These are phyloP conservation scores for Cladosporium sp. DNA, from an alignment of 2,329 filamentous ascomycete species.

Conservation along the genomic window DNA sequence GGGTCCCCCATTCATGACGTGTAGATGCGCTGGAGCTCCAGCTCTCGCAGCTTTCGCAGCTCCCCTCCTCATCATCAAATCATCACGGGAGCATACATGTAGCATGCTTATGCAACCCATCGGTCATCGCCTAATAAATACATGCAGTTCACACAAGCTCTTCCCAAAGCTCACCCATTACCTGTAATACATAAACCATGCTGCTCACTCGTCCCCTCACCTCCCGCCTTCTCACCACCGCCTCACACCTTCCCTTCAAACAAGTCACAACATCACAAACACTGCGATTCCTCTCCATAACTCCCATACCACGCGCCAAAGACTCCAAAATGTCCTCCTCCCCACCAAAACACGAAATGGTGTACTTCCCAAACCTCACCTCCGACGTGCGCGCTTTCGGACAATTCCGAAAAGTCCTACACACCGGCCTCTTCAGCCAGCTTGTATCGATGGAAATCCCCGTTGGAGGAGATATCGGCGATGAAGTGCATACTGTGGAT, in stretches of 20 bases:
- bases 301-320: constrained; percentile 32
- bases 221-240: not conserved
- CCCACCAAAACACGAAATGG: constrained; percentile 52
- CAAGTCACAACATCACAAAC: not conserved
- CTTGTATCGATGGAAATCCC: constrained; percentile 66
- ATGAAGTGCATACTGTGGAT: constrained; percentile 66
- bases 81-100: not conserved
- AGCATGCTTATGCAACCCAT: not conserved
- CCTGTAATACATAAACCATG: not conserved
- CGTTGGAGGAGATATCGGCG: constrained; percentile 64
- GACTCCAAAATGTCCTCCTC: constrained; percentile 34
- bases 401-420: constrained; percentile 62
- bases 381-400: constrained; percentile 56
- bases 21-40: not conserved
- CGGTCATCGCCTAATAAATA: not conserved
- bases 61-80: not conserved
- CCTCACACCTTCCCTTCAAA: not conserved
- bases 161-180: not conserved
- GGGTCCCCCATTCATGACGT: constrained; percentile 15
- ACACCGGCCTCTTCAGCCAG: constrained; percentile 64
- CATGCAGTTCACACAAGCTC: not conserved
- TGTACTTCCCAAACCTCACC: constrained; percentile 60
- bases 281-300: constrained; percentile 26
- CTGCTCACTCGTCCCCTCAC: not conserved
- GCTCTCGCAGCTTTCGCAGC: no score